Base-by-base conservation (phyloP, 352 stramenopile genomes). In the Hyaloperonospora arabidopsidis region DNA sequence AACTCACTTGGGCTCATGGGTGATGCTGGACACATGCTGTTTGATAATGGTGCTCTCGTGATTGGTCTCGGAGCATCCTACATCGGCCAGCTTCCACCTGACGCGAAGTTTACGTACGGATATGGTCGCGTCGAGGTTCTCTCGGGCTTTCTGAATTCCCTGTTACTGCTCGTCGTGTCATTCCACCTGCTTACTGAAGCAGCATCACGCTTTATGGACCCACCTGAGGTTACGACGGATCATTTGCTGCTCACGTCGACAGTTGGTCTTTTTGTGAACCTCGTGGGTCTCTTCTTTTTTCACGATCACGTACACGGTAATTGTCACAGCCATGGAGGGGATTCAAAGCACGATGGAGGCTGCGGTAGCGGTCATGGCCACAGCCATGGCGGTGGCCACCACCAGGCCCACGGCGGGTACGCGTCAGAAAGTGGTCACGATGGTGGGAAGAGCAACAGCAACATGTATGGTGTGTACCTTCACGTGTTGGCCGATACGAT, bases 381-480 rank as follows among this genome's bases (percentile, higher is more conserved):
- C 57, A 79, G 71, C 36, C 78, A 92, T 19, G 63, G 64, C 29
- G 76, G 78, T 55, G 69, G 64, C 10, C 76, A 86, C 43, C 61
- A 70, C 43, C 72, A 86, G 35, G 47, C 54, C 10, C 76, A 89
- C 34, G 71, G 76, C 5, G 65, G 82, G 57, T 53, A 65, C 21
- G 72, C 82, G 38, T 67, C 50, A 2, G 56, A 72, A 43, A 18
- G 40, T 18, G 50, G 53, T 3, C 25, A 58, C 8, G 41, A 59
- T 18, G 54, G 59, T 44, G 78, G 67, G 48, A 95, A 93, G 57
- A 86, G 67, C 46, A 95, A 93, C 59, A 86, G 70, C 52, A 96
- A 96, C 67, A 93, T 96, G 74, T 86, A 96, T 57, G 87, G 84
- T 10, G 85, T 96, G 14, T 94, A 95, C 40, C 70, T 96, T 22